Base-by-base conservation (phyloP, 148 eudicot species). In the Limonium bicolor region DNA sequence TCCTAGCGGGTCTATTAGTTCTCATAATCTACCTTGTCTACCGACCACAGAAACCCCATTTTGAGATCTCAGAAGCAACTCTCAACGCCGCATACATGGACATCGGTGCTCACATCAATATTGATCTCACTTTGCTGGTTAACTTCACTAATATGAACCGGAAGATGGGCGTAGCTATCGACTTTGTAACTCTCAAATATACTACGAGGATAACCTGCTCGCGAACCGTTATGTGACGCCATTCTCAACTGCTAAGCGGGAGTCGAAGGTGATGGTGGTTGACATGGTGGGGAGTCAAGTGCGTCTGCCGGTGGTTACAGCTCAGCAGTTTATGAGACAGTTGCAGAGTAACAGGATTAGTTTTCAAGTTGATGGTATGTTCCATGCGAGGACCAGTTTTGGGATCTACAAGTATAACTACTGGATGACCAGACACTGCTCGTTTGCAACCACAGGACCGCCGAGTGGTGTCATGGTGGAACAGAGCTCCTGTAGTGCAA, bases 11-110 rank as follows among this genome's bases (percentile, higher is more conserved):
- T 41, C 60, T 86, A 4, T 62, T 72, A n/a, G 63, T 85, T 54
- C 83, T 86, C 53, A 53, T 72, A 21, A 62, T 86, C 34, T 81
- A 86, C 72, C 68, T 86, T 2, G 46, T 70, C 20, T 77, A 61
- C 45, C 80, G 76, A 20, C 95, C 95, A 5, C 65, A 63, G 6
- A 67, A 56, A 22, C 95, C 95, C 0, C 76, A 64, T 23, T 81
- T 86, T 4, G 83, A 78, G 61, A 49, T 86, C 21, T 20, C 81
- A 1, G 61, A 35, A 1, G 81, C 76, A 20, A 61, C 74, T 37
- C 75, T 86, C 27, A 86, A 86, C 18, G 80, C 82, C 2, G 83
- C 76, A 35, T 85, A 80, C 49, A 74, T 86, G n/a, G 95, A 86
- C 73, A 51, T 67, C 73, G 86, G 81, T 6, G 72, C 67, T 48